Conservation (phyloP, 2,329 filamentous ascomycete species). For the Pseudogymnoascus pannorum region DNA sequence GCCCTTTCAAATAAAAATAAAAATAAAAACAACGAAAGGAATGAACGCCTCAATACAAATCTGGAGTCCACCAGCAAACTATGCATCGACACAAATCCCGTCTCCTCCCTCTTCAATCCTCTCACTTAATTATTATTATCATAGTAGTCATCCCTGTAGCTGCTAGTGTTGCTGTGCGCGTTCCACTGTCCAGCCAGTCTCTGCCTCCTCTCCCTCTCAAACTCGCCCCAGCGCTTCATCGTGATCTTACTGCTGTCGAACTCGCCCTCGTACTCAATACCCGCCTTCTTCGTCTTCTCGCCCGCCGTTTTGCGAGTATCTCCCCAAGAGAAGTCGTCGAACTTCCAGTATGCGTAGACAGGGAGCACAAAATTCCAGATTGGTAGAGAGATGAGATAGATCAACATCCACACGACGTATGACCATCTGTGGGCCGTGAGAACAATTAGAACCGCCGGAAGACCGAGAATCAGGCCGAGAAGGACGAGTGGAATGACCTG, state of each 20-base stretch:
- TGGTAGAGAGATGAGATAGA: constrained; percentile 87
- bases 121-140: constrained; percentile 7
- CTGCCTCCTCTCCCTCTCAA: constrained; percentile 62
- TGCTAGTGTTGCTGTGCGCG: neutral
- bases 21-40: constrained; percentile 4
- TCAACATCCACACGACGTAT: constrained; percentile 94
- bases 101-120: neutral
- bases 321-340: constrained; percentile 99
- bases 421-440: constrained; percentile 87
- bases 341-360: constrained; percentile 96
- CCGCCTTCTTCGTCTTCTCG: constrained; percentile 79
- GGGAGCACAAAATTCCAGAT: constrained; percentile 98
- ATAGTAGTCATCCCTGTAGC: constrained; percentile 10
- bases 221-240: constrained; percentile 98
- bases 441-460: constrained; percentile 85
- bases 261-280: constrained; percentile 84
- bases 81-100: neutral
- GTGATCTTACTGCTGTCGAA: constrained; percentile 99
- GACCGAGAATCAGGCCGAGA: constrained; percentile 81
- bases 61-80: constrained; percentile 6
- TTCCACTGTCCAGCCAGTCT: constrained; percentile 10
- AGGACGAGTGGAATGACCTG: constrained; percentile 89
- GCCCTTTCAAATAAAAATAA: neutral
- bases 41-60: neutral
- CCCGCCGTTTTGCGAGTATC: constrained; percentile 94